phyloP scores from a whole-genome alignment of 441 rosid species.

The Flueggea neowawraea region DNA sequence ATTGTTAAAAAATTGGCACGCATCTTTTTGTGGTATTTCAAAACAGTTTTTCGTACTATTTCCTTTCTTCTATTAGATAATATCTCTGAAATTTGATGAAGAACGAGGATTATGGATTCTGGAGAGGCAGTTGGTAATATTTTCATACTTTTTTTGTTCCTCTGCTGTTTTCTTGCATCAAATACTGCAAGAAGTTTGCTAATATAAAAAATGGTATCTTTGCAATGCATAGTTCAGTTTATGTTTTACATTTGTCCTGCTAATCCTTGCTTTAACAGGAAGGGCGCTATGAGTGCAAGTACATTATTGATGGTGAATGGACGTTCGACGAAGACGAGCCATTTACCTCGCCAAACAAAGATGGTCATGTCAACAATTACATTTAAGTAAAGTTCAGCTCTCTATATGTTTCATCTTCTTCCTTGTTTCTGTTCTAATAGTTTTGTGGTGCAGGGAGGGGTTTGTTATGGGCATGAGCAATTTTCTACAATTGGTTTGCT shows the following conservation, averaged over 20 bases:
- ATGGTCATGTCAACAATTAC: conserved; percentile 81
- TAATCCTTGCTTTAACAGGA: conserved; percentile 48
- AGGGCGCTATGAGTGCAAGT: conserved; percentile 90
- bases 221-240: no score
- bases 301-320: conserved; percentile 88
- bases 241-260: no score
- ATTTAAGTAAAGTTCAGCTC: conserved; percentile 43
- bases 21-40: neutral
- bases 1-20: no score
- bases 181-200: no score
- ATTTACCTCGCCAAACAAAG: conserved; percentile 61
- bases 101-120: conserved; percentile 62
- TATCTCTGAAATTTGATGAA: conserved; percentile 61
- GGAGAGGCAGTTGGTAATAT: conserved; percentile 64
- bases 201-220: no score
- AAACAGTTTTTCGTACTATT: neutral
- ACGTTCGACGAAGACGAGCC: conserved; percentile 50
- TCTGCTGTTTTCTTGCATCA: no score
- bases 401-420: no score
- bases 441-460: no score
- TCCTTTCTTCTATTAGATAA: conserved; percentile 41
- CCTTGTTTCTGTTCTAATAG: neutral
- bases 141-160: neutral
- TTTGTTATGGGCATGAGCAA: no score
- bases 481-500: no score